Evolutionary conservation across 148 eudicot species (phyloP), one percentile per base, ranked within the genome.

Genomic region (Camellia sinensis): DNA sequence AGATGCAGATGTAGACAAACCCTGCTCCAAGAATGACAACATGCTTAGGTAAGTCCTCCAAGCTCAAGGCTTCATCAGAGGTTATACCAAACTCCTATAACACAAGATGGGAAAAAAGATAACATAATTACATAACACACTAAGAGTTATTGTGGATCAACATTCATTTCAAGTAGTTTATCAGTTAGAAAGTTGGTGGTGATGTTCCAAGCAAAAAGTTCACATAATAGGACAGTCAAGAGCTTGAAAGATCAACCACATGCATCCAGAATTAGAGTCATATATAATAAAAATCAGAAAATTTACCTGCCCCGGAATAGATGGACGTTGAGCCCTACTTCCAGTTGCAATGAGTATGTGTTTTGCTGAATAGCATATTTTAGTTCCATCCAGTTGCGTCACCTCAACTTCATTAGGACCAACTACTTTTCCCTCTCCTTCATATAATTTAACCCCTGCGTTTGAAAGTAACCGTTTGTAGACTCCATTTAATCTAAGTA

Each of bases 1-100:
- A 44, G 6, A 60, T 22, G 67, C 8, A 75, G 54, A 82, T 19
- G 69, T 9, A 81, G 75, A 82, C 74, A 74, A 86, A 96, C 98
- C 99, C 99, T 88, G 94, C 99, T 43, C 99, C 99, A 67, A 94
- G 95, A 83, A 96, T 73, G 67, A 96, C 95, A 79, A 80, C 99
- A 74, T 82, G 97, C 90, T 89, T 96, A 45, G 99, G 99, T 68
- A 94, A 82, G 79, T 96, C 99, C 79, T 96, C 99, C 87, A 96
- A 83, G 86, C 99, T 96, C 88, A 96, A 86, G 71, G 99, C 99
- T 87, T 96, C 99, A 71, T 96, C 99, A 80, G 99, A 96, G 13
- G 98, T 96, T 68, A 96, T 96, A 56, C 83, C 97, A 71, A 96
- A 84, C 86, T 92, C 99, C 99, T 96, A 76, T 10, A 81, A n/a